These are phyloP conservation scores for Coleophoma crateriformis DNA, from an alignment of 2,329 filamentous ascomycete genomes.

Conservation along the genomic window DNA sequence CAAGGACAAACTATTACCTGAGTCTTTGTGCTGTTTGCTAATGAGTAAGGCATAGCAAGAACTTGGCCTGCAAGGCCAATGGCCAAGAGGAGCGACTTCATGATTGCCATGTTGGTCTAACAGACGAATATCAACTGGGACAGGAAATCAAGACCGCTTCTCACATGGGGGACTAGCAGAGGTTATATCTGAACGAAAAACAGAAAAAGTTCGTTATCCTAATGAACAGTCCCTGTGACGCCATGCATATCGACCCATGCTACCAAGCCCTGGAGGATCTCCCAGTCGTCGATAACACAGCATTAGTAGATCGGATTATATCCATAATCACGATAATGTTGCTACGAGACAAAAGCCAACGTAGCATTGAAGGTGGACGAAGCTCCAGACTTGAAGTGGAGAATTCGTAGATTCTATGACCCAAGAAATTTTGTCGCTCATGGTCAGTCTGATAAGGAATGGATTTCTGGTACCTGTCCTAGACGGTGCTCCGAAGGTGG, in stretches of 20 bases:
- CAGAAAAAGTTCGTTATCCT: too few relatives aligned
- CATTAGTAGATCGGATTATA: neutral
- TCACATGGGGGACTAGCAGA: too few relatives aligned
- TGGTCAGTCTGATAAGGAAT: neutral
- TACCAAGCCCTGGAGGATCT: neutral
- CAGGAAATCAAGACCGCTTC: neutral
- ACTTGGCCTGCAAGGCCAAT: neutral
- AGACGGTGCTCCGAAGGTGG: neutral
- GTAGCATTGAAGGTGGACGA: neutral
- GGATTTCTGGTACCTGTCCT: neutral
- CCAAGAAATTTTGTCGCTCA: neutral
- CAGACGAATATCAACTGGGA: neutral
- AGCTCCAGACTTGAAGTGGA: neutral
- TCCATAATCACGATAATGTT: neutral
- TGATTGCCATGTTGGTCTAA: neutral
- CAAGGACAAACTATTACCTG: neutral
- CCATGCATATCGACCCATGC: too few relatives aligned
- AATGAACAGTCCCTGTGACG: too few relatives aligned
- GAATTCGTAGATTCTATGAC: neutral
- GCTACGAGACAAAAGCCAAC: neutral
- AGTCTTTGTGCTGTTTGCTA: neutral
- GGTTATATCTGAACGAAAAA: too few relatives aligned
- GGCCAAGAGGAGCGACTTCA: neutral
- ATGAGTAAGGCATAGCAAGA: neutral
- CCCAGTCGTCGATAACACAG: neutral